Conservation (phyloP, 805 yeast genomes). For the Candida saitoana region DNA sequence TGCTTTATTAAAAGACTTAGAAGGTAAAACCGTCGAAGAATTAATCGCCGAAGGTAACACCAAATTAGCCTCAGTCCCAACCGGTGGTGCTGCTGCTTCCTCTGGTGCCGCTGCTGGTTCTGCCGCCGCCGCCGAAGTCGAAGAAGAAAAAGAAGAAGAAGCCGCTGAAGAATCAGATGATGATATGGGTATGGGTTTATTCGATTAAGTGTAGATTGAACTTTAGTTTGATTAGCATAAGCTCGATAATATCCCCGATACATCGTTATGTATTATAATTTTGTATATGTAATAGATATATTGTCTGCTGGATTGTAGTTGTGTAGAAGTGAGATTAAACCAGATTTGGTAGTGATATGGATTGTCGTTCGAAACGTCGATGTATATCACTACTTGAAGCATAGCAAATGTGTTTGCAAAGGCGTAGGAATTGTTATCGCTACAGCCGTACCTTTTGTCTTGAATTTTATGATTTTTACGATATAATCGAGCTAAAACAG, state of each 20-base stretch:
- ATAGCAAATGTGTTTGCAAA: too few relatives aligned
- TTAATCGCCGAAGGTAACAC: constrained; percentile 91
- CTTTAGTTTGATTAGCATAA: background rate
- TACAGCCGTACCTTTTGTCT: too few relatives aligned
- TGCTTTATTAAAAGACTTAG: constrained; percentile 75
- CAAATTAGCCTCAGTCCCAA: constrained; percentile 95
- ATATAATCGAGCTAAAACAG: too few relatives aligned
- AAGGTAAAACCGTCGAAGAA: constrained; percentile 88
- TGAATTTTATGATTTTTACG: too few relatives aligned
- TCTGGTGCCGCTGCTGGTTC: constrained; percentile 68
- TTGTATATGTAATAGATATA: constrained; percentile 4
- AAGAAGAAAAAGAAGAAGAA: constrained; percentile 66
- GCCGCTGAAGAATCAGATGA: constrained; percentile 59
- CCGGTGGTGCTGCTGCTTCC: constrained; percentile 96
- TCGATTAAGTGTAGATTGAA: too few relatives aligned
- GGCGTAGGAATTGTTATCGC: too few relatives aligned
- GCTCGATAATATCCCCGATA: background rate
- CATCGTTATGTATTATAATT: background rate
- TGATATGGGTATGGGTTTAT: constrained; percentile 95
- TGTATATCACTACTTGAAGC: too few relatives aligned
- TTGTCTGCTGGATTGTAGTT: constrained; percentile 1
- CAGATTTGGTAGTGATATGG: too few relatives aligned
- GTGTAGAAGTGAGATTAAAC: too few relatives aligned
- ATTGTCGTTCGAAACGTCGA: too few relatives aligned
- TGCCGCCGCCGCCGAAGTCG: constrained; percentile 67